Evolutionary conservation across 257 asterid species (phyloP).

Genomic region (Nicotiana tabacum): DNA sequence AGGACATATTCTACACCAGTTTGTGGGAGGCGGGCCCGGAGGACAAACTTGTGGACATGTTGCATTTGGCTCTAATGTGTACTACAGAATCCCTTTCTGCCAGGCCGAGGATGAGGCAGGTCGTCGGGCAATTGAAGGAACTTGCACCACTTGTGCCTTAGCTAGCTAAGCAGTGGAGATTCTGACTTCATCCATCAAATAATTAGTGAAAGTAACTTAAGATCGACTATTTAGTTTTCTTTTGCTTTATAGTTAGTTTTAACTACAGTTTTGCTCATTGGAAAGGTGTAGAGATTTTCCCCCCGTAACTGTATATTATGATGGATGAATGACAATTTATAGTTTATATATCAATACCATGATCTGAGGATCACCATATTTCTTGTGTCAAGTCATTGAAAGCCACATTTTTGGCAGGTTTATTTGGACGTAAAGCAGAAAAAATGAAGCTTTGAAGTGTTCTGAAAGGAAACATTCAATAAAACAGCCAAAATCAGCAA

Average conservation of each 20-base stretch:
- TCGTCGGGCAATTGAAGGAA: conserved; percentile 65
- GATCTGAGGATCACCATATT: too few relatives aligned
- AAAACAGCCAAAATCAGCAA: too few relatives aligned
- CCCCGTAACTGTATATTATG: neutral
- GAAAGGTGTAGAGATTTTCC: neutral
- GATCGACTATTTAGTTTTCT: neutral
- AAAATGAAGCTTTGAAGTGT: neutral
- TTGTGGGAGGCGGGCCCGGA: conserved; percentile 82
- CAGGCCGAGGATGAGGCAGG: conserved; percentile 86
- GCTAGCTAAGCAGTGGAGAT: neutral
- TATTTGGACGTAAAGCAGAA: neutral
- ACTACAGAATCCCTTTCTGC: conserved; percentile 63
- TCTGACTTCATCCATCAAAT: neutral
- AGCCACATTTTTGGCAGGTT: neutral
- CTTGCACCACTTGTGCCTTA: conserved; percentile 64
- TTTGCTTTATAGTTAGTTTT: neutral
- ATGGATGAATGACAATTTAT: neutral
- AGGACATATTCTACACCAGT: conserved; percentile 67
- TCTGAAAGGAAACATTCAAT: neutral
- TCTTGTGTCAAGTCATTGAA: neutral
- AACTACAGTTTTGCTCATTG: neutral
- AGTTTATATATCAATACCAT: neutral
- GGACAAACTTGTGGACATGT: conserved; percentile 68
- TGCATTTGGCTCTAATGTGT: conserved; percentile 75
- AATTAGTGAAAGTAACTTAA: neutral